phyloP scores from a whole-genome alignment of 2,329 filamentous ascomycete genomes.

The Fusarium incarnatum region DNA sequence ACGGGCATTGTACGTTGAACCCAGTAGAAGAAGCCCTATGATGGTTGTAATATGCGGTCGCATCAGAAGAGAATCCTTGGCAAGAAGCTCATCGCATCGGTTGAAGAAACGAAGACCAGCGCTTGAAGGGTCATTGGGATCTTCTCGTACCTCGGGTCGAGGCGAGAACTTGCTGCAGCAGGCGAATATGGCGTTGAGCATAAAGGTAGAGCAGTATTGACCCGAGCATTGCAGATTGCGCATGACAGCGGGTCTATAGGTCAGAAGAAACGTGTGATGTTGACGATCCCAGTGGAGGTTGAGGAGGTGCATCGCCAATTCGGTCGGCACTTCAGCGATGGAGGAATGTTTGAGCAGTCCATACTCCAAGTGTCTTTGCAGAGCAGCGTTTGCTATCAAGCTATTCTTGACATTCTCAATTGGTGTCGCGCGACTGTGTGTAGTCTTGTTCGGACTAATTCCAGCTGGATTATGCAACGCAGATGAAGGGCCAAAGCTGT shows the following conservation, averaged over 20 bases:
- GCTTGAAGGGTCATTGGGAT: neutral
- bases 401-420: constrained; percentile 5
- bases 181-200: constrained; percentile 21
- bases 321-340: constrained; percentile 1
- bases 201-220: constrained; percentile 1
- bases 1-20: constrained; percentile 15
- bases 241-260: constrained; percentile 16
- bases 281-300: constrained; percentile 27
- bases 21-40: constrained; percentile 2
- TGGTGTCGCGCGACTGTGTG: neutral
- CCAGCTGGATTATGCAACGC: constrained; percentile 12
- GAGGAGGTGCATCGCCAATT: constrained; percentile 11
- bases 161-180: constrained; percentile 18
- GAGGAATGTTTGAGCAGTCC: neutral
- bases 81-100: constrained; percentile 10
- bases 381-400: constrained; percentile 12
- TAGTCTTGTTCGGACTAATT: neutral
- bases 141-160: neutral
- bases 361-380: constrained; percentile 5
- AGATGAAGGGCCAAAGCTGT: constrained; percentile 18
- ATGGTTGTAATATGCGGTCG: constrained; percentile 12
- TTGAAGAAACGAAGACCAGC: constrained; percentile 5
- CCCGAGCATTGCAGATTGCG: constrained; percentile 11
- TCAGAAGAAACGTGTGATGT: constrained; percentile 18
- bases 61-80: neutral